A percentile compares a stretch with the other conserved stretches of the same genome.
These are phyloP conservation scores for Blastobotrys attinorum DNA, from an alignment of 805 yeast species.

Conservation along the genomic window DNA sequence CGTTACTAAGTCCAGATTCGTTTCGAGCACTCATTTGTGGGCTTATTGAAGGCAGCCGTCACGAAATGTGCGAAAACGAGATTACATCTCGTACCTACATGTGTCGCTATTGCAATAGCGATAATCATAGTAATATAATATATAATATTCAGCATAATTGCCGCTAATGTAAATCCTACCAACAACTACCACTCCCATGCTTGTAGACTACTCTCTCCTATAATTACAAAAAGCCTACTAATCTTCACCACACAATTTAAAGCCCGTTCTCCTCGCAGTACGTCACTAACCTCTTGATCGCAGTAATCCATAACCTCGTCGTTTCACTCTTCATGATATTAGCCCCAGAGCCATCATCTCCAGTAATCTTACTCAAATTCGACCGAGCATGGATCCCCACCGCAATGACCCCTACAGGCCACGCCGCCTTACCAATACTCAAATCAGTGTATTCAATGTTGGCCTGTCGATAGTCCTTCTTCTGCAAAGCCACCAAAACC, in stretches of 20 bases:
- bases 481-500: slow-evolving; percentile 53
- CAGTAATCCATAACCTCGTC: slow-evolving; percentile 70
- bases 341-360: slow-evolving; percentile 29
- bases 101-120: no score
- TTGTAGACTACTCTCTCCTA: no score
- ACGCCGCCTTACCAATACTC: slow-evolving; percentile 81
- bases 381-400: slow-evolving; percentile 76
- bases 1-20: slow-evolving; percentile 24
- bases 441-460: slow-evolving; percentile 64
- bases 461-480: slow-evolving; percentile 42
- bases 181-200: no score
- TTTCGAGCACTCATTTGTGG: no score
- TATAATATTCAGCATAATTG: no score
- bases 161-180: no score
- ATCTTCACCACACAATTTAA: no score
- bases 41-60: no score
- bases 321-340: slow-evolving; percentile 65
- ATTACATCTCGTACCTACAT: no score
- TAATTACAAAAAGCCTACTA: no score
- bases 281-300: slow-evolving; percentile 65
- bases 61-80: no score
- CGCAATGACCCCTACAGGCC: slow-evolving; percentile 82
- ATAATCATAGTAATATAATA: no score
- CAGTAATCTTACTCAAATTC: slow-evolving; percentile 50
- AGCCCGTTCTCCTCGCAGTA: slow-evolving; percentile 39